Percentiles rank a stretch among this genome's conserved stretches.
Evolutionary conservation across 1,139 yeast species (phyloP).

Genomic region (Geotrichum reessii): DNA sequence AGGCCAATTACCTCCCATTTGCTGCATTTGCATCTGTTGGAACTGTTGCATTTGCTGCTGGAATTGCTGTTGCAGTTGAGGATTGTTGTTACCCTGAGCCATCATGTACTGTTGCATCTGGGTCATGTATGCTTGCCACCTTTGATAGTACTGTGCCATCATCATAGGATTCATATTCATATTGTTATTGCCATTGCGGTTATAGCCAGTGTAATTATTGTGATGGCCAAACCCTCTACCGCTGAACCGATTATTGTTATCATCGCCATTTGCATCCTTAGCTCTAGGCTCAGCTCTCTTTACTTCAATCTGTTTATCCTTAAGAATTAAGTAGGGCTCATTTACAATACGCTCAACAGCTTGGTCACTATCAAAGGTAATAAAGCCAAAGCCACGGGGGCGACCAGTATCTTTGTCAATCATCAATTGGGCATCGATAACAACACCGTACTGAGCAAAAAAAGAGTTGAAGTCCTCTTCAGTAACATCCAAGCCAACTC

Average conservation of each 20-base stretch:
- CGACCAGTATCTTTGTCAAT: slow-evolving; percentile 96
- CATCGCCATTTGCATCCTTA: slow-evolving; percentile 23
- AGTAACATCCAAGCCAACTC: slow-evolving; percentile 92
- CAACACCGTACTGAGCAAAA: slow-evolving; percentile 85
- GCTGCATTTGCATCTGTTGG: slow-evolving; percentile 23
- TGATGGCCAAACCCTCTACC: slow-evolving; percentile 17
- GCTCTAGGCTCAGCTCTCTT: slow-evolving; percentile 94
- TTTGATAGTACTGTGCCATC: slow-evolving; percentile 84
- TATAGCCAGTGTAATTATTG: slow-evolving; percentile 14
- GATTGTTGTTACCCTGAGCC: slow-evolving; percentile 34
- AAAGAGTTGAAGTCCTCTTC: slow-evolving; percentile 86
- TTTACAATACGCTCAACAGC: slow-evolving; percentile 92
- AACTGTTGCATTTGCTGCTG: slow-evolving; percentile 32
- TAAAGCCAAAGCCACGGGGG: slow-evolving; percentile 96
- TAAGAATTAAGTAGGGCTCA: slow-evolving; percentile 72
- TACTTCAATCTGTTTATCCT: slow-evolving; percentile 90
- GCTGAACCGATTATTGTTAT: slow-evolving; percentile 12
- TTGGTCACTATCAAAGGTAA: slow-evolving; percentile 90
- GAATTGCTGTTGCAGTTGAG: slow-evolving; percentile 42
- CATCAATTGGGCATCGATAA: slow-evolving; percentile 96
- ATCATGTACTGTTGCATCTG: slow-evolving; percentile 38
- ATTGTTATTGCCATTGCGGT: slow-evolving; percentile 19
- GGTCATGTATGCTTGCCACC: slow-evolving; percentile 65
- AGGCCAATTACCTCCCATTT: slow-evolving; percentile 6
- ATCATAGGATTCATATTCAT: slow-evolving; percentile 62